Percentiles rank a stretch among this genome's conserved stretches.
These are phyloP conservation scores for Serendipita vermifera DNA, from an alignment of 768 basidiomycete genomes.

Conservation along the genomic window DNA sequence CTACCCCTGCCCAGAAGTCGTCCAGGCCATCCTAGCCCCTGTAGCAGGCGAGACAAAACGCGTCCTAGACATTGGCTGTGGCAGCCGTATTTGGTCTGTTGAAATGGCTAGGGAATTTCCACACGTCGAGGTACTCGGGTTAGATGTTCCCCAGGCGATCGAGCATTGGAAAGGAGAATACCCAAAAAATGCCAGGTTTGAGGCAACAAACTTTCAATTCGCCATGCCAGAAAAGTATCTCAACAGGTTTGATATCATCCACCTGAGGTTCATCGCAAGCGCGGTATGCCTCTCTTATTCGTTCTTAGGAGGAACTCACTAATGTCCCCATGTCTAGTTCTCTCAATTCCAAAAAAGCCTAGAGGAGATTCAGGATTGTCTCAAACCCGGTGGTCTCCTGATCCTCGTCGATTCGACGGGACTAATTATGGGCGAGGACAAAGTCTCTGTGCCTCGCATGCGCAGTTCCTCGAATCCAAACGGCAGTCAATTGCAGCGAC, in stretches of 20 bases:
- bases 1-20: not conserved
- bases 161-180: no score
- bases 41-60: conserved; percentile 8
- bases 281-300: not conserved
- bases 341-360: not conserved
- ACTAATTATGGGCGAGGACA: not conserved
- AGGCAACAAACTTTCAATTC: no score
- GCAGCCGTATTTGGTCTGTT: conserved; percentile 26
- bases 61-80: conserved; percentile 9
- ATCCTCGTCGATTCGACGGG: not conserved
- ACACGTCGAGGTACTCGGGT: conserved; percentile 45
- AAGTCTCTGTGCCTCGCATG: not conserved
- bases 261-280: not conserved
- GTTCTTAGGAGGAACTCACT: not conserved
- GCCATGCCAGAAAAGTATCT: no score
- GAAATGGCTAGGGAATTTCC: conserved; percentile 60
- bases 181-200: no score
- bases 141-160: no score
- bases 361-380: not conserved
- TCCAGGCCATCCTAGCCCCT: not conserved
- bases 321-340: not conserved
- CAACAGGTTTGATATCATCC: not conserved
- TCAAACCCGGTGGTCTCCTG: not conserved
- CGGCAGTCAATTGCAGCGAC: no score
- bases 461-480: not conserved